phyloP scores from a whole-genome alignment of 2,329 filamentous ascomycete genomes.

The Thelonectria rubi region DNA sequence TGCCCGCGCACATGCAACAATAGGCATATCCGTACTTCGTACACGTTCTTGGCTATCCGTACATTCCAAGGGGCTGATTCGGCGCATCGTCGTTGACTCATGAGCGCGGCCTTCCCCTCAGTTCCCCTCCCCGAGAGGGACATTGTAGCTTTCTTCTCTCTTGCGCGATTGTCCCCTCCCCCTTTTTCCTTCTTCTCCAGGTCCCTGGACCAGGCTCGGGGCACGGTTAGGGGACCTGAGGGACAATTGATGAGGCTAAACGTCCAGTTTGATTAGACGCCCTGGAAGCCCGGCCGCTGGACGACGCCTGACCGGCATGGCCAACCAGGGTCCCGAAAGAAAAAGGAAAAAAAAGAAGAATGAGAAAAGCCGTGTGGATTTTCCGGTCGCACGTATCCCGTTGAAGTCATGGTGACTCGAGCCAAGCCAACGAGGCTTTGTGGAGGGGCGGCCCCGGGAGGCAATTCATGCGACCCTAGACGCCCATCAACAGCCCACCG shows the following conservation, averaged over 20 bases:
- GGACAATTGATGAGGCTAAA: constrained; percentile 32
- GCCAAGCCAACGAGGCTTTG: constrained; percentile 13
- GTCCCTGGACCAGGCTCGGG: constrained; percentile 33
- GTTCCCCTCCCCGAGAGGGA: constrained; percentile 9
- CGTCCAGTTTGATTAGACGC: constrained; percentile 39
- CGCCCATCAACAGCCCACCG: constrained; percentile 11
- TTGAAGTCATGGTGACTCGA: not conserved
- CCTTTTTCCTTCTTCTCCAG: constrained; percentile 27
- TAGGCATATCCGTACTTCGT: no score
- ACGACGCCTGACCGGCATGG: constrained; percentile 25
- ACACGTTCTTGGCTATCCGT: not conserved
- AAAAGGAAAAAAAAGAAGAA: constrained; percentile 27
- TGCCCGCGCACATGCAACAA: constrained; percentile 20
- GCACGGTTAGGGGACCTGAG: constrained; percentile 35
- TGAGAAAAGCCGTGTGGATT: constrained; percentile 21
- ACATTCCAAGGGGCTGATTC: constrained; percentile 2
- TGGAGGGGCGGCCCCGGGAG: constrained; percentile 36
- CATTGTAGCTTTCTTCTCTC: not conserved
- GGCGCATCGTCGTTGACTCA: constrained; percentile 10
- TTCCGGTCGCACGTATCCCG: not conserved
- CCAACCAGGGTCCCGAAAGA: constrained; percentile 23
- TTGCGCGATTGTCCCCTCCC: constrained; percentile 17
- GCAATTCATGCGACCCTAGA: constrained; percentile 40
- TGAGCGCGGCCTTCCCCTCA: not conserved
- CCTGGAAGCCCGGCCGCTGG: constrained; percentile 33